A percentile compares a stretch with the other conserved stretches of the same genome.
Evolutionary conservation across 2,329 filamentous ascomycete genomes (phyloP).

Genomic region (Colletotrichum sp.): DNA sequence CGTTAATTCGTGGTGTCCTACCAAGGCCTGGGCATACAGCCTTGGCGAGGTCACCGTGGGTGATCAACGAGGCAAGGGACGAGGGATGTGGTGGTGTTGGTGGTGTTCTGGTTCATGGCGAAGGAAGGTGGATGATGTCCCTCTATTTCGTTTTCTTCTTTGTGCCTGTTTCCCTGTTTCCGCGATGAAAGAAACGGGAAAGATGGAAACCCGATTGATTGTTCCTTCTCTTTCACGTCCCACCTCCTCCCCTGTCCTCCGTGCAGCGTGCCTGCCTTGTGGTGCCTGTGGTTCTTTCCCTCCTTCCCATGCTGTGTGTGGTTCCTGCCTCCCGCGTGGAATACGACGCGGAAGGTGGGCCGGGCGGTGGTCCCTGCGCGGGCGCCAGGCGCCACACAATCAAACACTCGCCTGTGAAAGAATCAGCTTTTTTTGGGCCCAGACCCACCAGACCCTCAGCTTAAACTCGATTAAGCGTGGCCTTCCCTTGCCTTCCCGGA

Average conservation of each 20-base stretch:
- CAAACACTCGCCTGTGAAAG: neutral
- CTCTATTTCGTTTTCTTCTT: neutral
- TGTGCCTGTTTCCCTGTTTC: neutral
- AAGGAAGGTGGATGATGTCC: neutral
- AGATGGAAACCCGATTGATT: neutral
- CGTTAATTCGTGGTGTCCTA: neutral
- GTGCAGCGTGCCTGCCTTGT: neutral
- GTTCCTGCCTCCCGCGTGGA: neutral
- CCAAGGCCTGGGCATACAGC: neutral
- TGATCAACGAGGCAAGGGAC: neutral
- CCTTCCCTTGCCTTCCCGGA: neutral
- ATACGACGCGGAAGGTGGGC: neutral
- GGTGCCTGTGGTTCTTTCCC: neutral
- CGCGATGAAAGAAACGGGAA: neutral
- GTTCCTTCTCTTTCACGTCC: neutral
- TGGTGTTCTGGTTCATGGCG: neutral
- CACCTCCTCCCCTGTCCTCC: neutral
- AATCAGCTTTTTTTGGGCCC: neutral
- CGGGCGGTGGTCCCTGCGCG: neutral
- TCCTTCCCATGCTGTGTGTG: neutral
- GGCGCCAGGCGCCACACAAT: conserved; percentile 3
- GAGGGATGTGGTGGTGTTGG: neutral
- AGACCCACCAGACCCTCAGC: neutral
- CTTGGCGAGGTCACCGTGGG: neutral
- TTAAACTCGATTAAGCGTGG: conserved; percentile 8